Evolutionary conservation across 352 stramenopile species (phyloP).

Genomic region (Phytophthora idaei): DNA sequence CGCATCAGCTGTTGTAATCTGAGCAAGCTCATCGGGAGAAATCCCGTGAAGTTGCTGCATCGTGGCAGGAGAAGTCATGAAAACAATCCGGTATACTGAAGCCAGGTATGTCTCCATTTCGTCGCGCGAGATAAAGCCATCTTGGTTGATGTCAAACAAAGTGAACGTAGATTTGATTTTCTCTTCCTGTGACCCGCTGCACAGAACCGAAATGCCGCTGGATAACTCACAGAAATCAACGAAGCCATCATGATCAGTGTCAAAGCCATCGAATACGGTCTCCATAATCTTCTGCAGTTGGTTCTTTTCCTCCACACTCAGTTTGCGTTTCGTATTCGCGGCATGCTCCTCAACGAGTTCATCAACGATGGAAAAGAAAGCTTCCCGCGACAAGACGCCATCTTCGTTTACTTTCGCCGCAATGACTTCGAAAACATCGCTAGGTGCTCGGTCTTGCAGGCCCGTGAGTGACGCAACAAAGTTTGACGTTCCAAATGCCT

Average conservation of each 20-base stretch:
- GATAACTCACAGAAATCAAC: constrained; percentile 89
- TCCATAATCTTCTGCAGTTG: constrained; percentile 64
- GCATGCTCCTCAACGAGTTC: constrained; percentile 54
- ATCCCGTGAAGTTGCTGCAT: constrained; percentile 51
- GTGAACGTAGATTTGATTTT: constrained; percentile 85
- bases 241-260: constrained; percentile 74
- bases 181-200: constrained; percentile 75
- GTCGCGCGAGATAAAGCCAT: constrained; percentile 79
- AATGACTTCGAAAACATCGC: constrained; percentile 85
- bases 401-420: constrained; percentile 84
- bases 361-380: constrained; percentile 78
- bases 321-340: constrained; percentile 25
- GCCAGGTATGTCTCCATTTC: constrained; percentile 90
- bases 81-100: constrained; percentile 86
- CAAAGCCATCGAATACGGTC: constrained; percentile 79
- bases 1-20: constrained; percentile 68
- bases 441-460: constrained; percentile 54
- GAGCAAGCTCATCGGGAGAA: constrained; percentile 73
- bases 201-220: constrained; percentile 85
- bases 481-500: constrained; percentile 57
- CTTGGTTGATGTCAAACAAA: constrained; percentile 89
- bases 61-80: constrained; percentile 61
- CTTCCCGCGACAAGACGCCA: constrained; percentile 67
- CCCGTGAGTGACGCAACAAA: constrained; percentile 64
- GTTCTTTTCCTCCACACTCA: constrained; percentile 34